Conservation (phyloP, 495 filamentous ascomycete species). For the Platismatia glauca region DNA sequence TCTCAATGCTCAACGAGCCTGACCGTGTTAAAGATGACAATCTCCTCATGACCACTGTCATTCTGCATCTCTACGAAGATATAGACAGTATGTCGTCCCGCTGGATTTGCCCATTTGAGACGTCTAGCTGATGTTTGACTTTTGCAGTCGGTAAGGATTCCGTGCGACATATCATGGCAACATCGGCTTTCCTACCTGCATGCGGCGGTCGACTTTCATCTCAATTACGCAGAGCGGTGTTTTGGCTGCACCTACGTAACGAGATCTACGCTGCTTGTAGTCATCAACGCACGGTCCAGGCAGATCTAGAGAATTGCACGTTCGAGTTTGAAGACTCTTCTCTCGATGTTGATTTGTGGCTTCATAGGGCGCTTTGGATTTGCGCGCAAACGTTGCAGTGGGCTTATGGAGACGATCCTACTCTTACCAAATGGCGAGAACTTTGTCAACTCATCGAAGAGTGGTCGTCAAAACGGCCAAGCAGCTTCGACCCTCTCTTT, state of each 20-base stretch:
- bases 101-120: not conserved
- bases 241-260: slow-evolving; percentile 3
- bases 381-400: slow-evolving; percentile 15
- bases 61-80: slow-evolving; percentile 15
- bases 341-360: slow-evolving; percentile 2
- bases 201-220: not conserved
- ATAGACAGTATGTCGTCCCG: not conserved
- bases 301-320: slow-evolving; percentile 6
- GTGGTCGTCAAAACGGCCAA: slow-evolving; percentile 3
- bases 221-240: slow-evolving; percentile 1
- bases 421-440: slow-evolving; percentile 2
- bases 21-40: slow-evolving; percentile 13
- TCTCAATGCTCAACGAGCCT: slow-evolving; percentile 12
- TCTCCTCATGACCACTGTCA: slow-evolving; percentile 12
- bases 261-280: slow-evolving; percentile 11
- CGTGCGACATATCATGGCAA: slow-evolving; percentile 8
- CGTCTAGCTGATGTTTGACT: not conserved
- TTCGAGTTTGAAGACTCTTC: slow-evolving; percentile 4
- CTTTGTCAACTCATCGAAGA: slow-evolving; percentile 1
- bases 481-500: slow-evolving; percentile 9
- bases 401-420: slow-evolving; percentile 7
- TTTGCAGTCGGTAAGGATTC: slow-evolving; percentile 4
- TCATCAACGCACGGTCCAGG: slow-evolving; percentile 11
- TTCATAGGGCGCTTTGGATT: slow-evolving; percentile 13
- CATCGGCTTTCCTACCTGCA: slow-evolving; percentile 13